These are phyloP conservation scores for Endocladia muricata DNA, from an alignment of 31 red algal genomes.

Conservation along the genomic window DNA sequence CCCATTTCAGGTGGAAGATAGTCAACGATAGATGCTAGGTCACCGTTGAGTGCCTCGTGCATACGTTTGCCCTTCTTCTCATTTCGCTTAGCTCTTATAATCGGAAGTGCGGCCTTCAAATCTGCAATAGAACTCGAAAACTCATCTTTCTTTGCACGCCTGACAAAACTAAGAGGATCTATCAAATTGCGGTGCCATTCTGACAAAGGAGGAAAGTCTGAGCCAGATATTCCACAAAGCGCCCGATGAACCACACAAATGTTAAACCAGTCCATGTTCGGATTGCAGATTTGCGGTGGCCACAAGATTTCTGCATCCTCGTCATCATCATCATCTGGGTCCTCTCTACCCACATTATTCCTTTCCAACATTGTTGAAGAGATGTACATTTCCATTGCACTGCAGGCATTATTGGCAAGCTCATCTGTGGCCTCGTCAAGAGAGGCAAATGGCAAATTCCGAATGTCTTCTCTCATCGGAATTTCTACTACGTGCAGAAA, in stretches of 20 bases:
- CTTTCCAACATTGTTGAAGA: constrained; percentile 19
- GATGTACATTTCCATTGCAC: constrained; percentile 54
- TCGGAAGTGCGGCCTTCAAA: constrained; percentile 40
- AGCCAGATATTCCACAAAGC: constrained; percentile 19
- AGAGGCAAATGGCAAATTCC: constrained; percentile 46
- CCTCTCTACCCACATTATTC: constrained; percentile 6
- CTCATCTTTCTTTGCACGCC: not conserved
- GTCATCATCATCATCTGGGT: constrained; percentile 39
- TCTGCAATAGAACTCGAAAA: constrained; percentile 21
- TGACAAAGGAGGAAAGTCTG: constrained; percentile 45
- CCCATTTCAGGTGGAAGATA: constrained; percentile 41
- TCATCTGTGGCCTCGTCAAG: constrained; percentile 28
- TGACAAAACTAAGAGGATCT: constrained; percentile 38
- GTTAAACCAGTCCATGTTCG: constrained; percentile 66
- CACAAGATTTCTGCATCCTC: constrained; percentile 21
- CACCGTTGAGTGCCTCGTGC: constrained; percentile 41
- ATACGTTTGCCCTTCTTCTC: constrained; percentile 21
- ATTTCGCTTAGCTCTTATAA: constrained; percentile 14
- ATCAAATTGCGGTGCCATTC: constrained; percentile 48
- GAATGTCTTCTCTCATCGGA: constrained; percentile 62
- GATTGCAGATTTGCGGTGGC: constrained; percentile 54
- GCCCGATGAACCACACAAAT: constrained; percentile 55
- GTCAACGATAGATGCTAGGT: constrained; percentile 24
- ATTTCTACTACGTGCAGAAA: constrained; percentile 52
- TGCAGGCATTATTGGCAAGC: constrained; percentile 1